Conservation (phyloP, 2,329 filamentous ascomycete species). For the Trichoderma afroharzianum region DNA sequence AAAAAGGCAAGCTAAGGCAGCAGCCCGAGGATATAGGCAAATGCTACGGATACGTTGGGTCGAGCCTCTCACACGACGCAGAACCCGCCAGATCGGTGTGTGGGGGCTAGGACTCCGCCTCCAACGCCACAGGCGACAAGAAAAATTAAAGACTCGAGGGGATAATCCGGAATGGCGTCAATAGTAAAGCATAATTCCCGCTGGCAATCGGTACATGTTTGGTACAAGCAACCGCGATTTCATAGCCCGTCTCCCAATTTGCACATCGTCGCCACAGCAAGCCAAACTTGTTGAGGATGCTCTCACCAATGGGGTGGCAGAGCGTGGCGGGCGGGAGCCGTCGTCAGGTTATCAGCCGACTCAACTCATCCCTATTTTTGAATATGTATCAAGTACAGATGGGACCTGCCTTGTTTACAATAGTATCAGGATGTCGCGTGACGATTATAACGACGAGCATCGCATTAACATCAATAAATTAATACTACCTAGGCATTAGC, state of each 20-base stretch:
- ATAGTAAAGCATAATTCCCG: neutral
- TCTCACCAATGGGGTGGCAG: neutral
- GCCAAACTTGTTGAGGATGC: neutral
- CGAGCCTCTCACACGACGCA: neutral
- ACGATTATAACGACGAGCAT: neutral
- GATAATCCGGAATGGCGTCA: neutral
- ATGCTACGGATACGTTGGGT: neutral
- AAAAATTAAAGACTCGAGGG: neutral
- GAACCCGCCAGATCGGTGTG: slow-evolving; percentile 12
- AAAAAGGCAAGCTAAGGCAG: neutral
- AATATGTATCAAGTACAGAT: neutral
- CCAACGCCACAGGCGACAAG: slow-evolving; percentile 5
- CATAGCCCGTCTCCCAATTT: neutral
- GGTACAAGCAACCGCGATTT: neutral
- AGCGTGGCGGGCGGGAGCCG: neutral
- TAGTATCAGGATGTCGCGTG: neutral
- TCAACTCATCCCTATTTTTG: neutral
- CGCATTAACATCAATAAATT: neutral
- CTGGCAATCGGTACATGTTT: neutral
- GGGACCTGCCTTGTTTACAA: neutral
- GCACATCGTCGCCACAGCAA: neutral
- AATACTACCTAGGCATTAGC: neutral
- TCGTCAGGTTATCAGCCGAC: neutral
- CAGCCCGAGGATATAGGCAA: neutral
- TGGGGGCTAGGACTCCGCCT: slow-evolving; percentile 6